Evolutionary conservation across 73 alveolate species (phyloP), one percentile per base, ranked within the genome.

Genomic region (Vitrella brassicaformis): DNA sequence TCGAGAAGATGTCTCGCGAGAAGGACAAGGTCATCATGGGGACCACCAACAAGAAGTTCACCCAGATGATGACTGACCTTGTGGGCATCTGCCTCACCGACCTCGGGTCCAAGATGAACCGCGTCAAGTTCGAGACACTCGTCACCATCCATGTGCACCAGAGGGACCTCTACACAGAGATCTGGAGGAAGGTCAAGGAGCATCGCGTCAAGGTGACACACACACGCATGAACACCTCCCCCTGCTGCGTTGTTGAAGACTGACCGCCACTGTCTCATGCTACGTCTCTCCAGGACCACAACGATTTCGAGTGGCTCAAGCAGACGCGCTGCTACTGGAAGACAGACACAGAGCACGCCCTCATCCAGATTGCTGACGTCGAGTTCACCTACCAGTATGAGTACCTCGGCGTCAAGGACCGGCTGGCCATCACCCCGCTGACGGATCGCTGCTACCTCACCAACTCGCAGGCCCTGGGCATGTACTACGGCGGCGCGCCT

Each of bases 401-500:
- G 88, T 97, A 94, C 87, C 83, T 97, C 77, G 99, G 99, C 66
- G 97, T 99, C 30, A 96, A 97, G 85, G 99, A 97, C 85, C 91
- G 99, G 79, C 91, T 97, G 83, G 94, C 98, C 83, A 96, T 97
- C 80, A 97, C 99, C 30, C 98, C 99, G 39, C 90, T 97, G 76
- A 97, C 99, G 47, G 99, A 97, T 92, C 94, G 98, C 4, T 39
- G 56, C 56, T 39, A 39, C 56, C 56, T 39, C 22, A 39, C 56
- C 22, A 39, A 39, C 76, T 97, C 99, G 7, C 96, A 97, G 86
- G 99, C 99, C 64, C 88, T 97, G 87, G 98, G 99, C 75, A 97
- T 97, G 99, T 94, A 87, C 85, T 97, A 94, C 86, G 99, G 99
- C 28, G 99, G 99, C 28, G 98, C 99, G 46, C 99, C 99, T 25